These are phyloP conservation scores for Clathrus columnatus DNA, from an alignment of 768 basidiomycete genomes.

Conservation along the genomic window DNA sequence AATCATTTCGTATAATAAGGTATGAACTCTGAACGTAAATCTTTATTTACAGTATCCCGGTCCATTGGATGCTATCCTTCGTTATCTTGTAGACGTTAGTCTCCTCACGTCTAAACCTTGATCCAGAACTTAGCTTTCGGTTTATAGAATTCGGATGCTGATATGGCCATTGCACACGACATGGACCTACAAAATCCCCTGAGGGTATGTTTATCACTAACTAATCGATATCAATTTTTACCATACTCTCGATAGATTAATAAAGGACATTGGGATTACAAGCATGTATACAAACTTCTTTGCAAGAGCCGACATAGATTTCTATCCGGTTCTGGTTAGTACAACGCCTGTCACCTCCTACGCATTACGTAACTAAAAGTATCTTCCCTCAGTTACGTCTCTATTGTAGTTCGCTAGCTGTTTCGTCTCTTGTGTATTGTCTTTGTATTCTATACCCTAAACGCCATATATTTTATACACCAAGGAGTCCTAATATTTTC, in stretches of 20 bases:
- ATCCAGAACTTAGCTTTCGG: neutral
- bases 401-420: neutral
- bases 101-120: neutral
- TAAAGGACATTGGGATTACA: neutral
- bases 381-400: too few species aligned
- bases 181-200: neutral
- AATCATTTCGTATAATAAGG: too few species aligned
- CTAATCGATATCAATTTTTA: neutral
- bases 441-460: neutral
- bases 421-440: neutral
- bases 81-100: conserved; percentile 6
- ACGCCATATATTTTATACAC: too few species aligned
- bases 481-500: too few species aligned
- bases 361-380: too few species aligned
- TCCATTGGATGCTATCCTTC: conserved; percentile 4
- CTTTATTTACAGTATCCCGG: neutral
- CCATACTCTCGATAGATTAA: neutral
- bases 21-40: too few species aligned
- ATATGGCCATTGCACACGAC: conserved; percentile 4
- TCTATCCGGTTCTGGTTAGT: neutral
- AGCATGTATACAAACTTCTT: neutral
- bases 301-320: neutral
- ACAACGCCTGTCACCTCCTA: too few species aligned
- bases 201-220: neutral
- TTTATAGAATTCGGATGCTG: conserved; percentile 1